phyloP scores from a whole-genome alignment of 2,329 filamentous ascomycete genomes.

The Fusarium goolgardi region DNA sequence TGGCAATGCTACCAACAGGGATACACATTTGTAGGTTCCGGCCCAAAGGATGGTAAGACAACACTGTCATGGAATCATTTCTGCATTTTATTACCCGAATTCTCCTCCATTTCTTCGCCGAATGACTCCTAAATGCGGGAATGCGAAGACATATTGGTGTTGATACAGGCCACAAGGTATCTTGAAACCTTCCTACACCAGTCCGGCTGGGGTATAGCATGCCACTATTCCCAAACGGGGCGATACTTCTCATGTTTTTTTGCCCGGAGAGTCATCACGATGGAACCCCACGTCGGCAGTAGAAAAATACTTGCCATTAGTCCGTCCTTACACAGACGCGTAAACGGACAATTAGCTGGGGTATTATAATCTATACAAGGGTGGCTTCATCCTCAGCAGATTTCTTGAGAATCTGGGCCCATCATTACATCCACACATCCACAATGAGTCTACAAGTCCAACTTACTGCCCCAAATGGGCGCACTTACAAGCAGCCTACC shows the following conservation, averaged over 20 bases:
- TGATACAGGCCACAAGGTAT: slow-evolving; percentile 21
- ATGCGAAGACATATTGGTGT: background rate
- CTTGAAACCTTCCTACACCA: slow-evolving; percentile 2
- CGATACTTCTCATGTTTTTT: slow-evolving; percentile 20
- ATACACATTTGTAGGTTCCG: background rate
- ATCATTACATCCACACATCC: background rate
- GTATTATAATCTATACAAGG: slow-evolving; percentile 18
- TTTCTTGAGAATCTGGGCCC: background rate
- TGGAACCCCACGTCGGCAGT: background rate
- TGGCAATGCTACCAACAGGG: background rate
- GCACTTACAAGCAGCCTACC: slow-evolving; percentile 72
- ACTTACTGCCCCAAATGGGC: slow-evolving; percentile 66
- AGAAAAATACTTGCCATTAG: background rate
- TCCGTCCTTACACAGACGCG: background rate
- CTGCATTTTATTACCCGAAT: background rate
- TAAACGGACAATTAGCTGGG: background rate
- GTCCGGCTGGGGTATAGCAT: background rate
- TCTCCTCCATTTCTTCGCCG: slow-evolving; percentile 15
- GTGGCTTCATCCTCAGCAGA: slow-evolving; percentile 13
- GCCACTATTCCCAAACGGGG: slow-evolving; percentile 10
- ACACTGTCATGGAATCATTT: background rate
- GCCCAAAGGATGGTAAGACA: background rate
- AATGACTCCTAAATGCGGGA: slow-evolving; percentile 29
- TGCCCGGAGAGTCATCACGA: background rate
- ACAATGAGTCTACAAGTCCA: slow-evolving; percentile 44